These are phyloP conservation scores for Neurospora intermedia DNA, from an alignment of 495 filamentous ascomycete species.

Conservation along the genomic window DNA sequence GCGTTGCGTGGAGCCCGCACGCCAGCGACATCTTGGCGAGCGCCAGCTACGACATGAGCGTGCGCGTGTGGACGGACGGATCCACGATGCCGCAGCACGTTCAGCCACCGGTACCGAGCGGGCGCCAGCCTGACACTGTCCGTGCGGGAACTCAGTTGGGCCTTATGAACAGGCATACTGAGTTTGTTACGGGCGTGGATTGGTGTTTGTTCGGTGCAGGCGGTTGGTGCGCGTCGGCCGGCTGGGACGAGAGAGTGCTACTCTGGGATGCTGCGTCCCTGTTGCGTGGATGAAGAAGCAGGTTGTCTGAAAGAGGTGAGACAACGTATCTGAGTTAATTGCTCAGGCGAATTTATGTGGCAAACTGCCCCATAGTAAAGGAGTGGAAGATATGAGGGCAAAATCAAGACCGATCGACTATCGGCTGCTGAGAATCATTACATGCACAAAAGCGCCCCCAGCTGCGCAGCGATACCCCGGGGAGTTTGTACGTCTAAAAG, in stretches of 20 bases:
- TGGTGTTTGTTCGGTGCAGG: conserved; percentile 95
- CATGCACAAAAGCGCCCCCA: not conserved
- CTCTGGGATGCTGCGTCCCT: conserved; percentile 73
- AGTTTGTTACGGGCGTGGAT: conserved; percentile 95
- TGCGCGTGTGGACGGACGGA: conserved; percentile 82
- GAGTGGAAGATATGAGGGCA: not conserved
- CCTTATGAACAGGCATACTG: conserved; percentile 81
- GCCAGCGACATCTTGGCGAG: conserved; percentile 72
- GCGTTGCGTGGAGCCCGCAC: conserved; percentile 85
- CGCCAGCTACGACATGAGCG: conserved; percentile 96
- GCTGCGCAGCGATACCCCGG: not conserved
- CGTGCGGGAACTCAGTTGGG: conserved; percentile 62
- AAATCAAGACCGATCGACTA: not conserved
- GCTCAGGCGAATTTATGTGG: not conserved
- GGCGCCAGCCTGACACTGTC: conserved; percentile 14
- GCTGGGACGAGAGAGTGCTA: conserved; percentile 85
- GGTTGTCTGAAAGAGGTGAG: not conserved
- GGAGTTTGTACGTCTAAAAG: not conserved
- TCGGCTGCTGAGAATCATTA: not conserved
- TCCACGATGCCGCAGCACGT: conserved; percentile 33
- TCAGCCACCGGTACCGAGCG: conserved; percentile 1
- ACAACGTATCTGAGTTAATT: not conserved
- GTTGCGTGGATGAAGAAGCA: conserved; percentile 13
- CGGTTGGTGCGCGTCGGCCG: conserved; percentile 87
- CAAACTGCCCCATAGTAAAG: not conserved